phyloP scores from a whole-genome alignment of 139 green algal genomes.

The Desmodesmus armatus region DNA sequence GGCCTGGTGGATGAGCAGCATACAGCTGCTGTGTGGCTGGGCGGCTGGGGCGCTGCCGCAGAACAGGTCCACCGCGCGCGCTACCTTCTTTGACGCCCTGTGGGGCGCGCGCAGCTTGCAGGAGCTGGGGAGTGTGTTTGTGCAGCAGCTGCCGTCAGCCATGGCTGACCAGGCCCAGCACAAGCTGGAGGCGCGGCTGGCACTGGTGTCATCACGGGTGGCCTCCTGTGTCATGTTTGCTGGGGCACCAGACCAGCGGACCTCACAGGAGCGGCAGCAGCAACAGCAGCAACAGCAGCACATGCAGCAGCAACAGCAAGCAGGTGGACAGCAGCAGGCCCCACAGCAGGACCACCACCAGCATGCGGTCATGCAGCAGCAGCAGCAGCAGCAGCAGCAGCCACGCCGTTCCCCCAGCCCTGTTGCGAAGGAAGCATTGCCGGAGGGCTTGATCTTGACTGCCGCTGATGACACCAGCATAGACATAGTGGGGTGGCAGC shows the following conservation, averaged over 20 bases:
- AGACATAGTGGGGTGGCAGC: background rate
- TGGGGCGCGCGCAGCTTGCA: conserved; percentile 31
- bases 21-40: conserved; percentile 54
- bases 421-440: background rate
- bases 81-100: conserved; percentile 53
- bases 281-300: conserved; percentile 15
- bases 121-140: conserved; percentile 35
- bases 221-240: conserved; percentile 47
- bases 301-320: background rate
- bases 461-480: background rate
- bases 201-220: conserved; percentile 49
- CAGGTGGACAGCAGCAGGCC: background rate
- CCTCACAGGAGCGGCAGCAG: conserved; percentile 6
- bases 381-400: background rate
- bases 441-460: background rate
- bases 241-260: background rate
- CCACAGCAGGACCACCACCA: conserved; percentile 14
- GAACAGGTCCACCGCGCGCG: conserved; percentile 33
- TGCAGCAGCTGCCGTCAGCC: conserved; percentile 50
- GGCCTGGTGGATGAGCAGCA: conserved; percentile 55
- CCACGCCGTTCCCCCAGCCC: background rate
- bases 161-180: conserved; percentile 43
- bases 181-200: conserved; percentile 54
- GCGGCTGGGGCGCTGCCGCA: conserved; percentile 54
- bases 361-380: background rate